These are phyloP conservation scores for Annona cherimola DNA, from an alignment of 164 flowering plant genomes.

Conservation along the genomic window DNA sequence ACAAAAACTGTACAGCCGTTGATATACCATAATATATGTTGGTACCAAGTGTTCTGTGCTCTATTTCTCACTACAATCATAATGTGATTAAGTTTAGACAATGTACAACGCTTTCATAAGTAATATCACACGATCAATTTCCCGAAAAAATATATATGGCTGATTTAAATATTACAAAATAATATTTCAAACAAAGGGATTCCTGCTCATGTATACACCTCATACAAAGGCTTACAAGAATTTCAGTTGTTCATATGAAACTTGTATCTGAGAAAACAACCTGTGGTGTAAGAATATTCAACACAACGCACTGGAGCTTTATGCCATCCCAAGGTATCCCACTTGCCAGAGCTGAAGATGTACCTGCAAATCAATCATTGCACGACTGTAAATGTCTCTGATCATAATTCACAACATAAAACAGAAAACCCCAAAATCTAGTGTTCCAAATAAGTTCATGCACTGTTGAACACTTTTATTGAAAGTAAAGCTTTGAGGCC, in stretches of 20 bases:
- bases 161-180: no score
- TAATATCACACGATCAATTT: no score
- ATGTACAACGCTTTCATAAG: no score
- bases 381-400: no score
- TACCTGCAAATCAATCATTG: conserved; percentile 52
- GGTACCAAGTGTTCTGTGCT: no score
- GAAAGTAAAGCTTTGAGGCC: not conserved
- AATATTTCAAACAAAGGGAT: no score
- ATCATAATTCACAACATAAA: not conserved
- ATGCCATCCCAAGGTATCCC: conserved; percentile 84
- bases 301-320: conserved; percentile 95
- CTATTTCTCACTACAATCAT: no score
- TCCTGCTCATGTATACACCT: not conserved
- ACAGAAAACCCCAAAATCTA: not conserved
- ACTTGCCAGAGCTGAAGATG: conserved; percentile 71
- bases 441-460: not conserved
- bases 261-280: conserved; percentile 25
- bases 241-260: not conserved
- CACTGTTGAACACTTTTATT: not conserved
- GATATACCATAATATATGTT: no score
- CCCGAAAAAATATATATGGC: no score
- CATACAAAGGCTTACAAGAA: not conserved
- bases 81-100: no score
- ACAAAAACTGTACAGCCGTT: no score
- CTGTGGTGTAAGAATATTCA: conserved; percentile 93